phyloP scores from a whole-genome alignment of 192 early-diverging fungal genomes.

The Podila verticillata region DNA sequence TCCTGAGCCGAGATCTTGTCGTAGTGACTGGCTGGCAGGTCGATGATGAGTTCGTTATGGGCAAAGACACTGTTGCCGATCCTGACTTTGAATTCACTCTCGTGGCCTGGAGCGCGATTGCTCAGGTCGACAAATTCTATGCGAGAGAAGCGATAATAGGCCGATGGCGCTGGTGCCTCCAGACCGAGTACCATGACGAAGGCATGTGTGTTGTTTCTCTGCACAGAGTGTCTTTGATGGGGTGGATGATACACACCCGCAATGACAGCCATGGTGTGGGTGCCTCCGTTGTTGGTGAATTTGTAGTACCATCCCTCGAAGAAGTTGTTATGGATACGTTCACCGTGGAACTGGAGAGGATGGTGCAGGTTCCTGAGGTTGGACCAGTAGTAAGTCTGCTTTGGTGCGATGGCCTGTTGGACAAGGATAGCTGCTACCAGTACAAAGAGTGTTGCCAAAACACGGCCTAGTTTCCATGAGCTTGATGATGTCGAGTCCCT shows the following conservation, averaged over 20 bases:
- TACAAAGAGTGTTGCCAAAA: constrained; percentile 11
- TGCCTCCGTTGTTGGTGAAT: constrained; percentile 7
- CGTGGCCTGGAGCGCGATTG: neutral
- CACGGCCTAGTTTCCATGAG: neutral
- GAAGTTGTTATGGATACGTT: constrained; percentile 36
- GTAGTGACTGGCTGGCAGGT: constrained; percentile 43
- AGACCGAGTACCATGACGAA: constrained; percentile 51
- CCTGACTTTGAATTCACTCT: constrained; percentile 11
- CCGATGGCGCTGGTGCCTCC: constrained; percentile 12
- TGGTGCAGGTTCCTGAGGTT: constrained; percentile 32
- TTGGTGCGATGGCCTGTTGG: constrained; percentile 13
- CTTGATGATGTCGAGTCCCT: neutral
- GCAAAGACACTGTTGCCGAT: constrained; percentile 50
- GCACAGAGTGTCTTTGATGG: neutral
- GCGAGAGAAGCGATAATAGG: constrained; percentile 55
- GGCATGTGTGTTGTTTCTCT: constrained; percentile 39
- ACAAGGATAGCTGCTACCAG: constrained; percentile 9
- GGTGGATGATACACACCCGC: constrained; percentile 48
- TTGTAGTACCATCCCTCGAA: constrained; percentile 64
- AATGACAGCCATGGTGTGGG: constrained; percentile 49
- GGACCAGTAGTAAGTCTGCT: constrained; percentile 13
- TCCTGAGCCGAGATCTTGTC: constrained; percentile 41
- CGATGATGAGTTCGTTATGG: constrained; percentile 42
- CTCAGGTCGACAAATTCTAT: constrained; percentile 42
- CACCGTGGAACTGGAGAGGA: constrained; percentile 48